Evolutionary conservation across 345 rosid species (phyloP), one percentile per base, ranked within the genome.

Genomic region (Syzygium oleosum): DNA sequence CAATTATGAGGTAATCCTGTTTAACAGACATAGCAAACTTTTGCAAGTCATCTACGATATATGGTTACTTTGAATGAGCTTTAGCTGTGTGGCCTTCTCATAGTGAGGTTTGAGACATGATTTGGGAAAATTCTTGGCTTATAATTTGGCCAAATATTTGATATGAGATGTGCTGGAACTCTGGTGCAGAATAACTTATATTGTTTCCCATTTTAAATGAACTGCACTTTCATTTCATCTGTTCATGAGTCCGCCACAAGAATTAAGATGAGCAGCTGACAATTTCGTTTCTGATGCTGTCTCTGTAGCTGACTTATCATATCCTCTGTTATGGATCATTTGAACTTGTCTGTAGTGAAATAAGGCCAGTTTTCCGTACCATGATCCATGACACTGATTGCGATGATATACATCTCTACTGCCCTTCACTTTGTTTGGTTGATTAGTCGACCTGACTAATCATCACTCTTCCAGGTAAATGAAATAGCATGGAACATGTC

Each of bases 401-500:
- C 4, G 0, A 38, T 73, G 46, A 73, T 73, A 73, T 73, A 38
- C 25, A 19, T 73, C 49, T 34, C 2, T 1, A 34, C 83, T 34
- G 13, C 8, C 49, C 49, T 73, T 73, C 83, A 19, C 83, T 73
- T 38, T 73, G 49, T 34, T 38, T 38, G 83, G 49, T 73, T 73
- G 49, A 73, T 38, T 38, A 73, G 23, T 38, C 0, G 27, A 73
- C 49, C 27, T 73, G 46, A 51, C 83, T 34, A 59, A 51, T 34
- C 15, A 51, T 84, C 13, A 52, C 79, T 53, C 78, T 52, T 86
- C 87, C 89, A 98, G 99, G 99, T 98, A 43, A 98, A 98, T 91
- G 99, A 98, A 92, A 98, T 98, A 90, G 98, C 99, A 85, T 98
- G 99, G 99, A 93, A 98, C 92, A 96, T 93, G 94, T 92, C 98